Evolutionary conservation across 2,329 filamentous ascomycete genomes (phyloP).

Genomic region (Pseudocercospora musae): DNA sequence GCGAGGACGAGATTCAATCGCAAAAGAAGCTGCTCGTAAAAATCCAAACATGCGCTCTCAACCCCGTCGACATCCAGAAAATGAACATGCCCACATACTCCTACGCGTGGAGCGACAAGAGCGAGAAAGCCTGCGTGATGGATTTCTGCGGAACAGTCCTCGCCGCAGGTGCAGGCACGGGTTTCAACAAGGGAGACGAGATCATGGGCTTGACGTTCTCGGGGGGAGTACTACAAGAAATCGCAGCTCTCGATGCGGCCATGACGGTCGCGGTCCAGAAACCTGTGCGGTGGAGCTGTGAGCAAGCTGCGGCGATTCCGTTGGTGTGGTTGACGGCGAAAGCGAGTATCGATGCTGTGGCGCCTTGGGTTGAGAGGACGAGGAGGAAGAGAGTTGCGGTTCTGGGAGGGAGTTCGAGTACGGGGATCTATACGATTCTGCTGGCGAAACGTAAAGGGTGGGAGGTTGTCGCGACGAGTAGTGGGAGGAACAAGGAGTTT

Average conservation of each 20-base stretch:
- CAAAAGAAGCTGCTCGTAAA: conserved; percentile 31
- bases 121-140: conserved; percentile 31
- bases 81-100: conserved; percentile 34
- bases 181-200: conserved; percentile 32
- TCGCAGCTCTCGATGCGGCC: conserved; percentile 29
- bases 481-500: conserved; percentile 55
- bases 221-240: conserved; percentile 30
- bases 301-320: conserved; percentile 33
- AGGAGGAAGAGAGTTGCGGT: conserved; percentile 30
- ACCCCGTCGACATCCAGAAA: conserved; percentile 38
- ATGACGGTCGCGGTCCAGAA: conserved; percentile 29
- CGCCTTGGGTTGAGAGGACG: conserved; percentile 26
- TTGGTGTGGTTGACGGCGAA: conserved; percentile 36
- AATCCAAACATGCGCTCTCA: conserved; percentile 35
- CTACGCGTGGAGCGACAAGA: conserved; percentile 24
- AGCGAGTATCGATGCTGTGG: conserved; percentile 31
- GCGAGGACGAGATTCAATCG: conserved; percentile 7
- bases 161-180: conserved; percentile 21
- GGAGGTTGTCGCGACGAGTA: conserved; percentile 51
- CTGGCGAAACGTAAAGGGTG: conserved; percentile 34
- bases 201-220: conserved; percentile 34
- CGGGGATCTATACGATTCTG: conserved; percentile 35
- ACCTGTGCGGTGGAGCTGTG: conserved; percentile 30
- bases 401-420: conserved; percentile 32
- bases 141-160: conserved; percentile 35